Base-by-base conservation (phyloP, 805 yeast genomes). In the Wickerhamomyces chaumierensis region DNA sequence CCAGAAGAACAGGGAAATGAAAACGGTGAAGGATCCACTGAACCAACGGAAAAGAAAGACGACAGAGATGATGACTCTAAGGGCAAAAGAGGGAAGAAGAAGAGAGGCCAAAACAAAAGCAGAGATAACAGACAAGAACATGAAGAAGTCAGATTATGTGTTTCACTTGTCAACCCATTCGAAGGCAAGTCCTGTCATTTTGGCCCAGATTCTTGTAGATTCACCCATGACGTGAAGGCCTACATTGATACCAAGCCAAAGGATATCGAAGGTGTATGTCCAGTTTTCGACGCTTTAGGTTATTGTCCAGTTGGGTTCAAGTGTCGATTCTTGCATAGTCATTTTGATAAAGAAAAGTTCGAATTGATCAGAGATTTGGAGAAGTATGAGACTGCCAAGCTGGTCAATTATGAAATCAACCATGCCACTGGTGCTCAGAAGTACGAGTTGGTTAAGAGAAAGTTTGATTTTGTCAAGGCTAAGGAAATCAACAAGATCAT, bases 231-330 rank as follows among this genome's bases (percentile, higher is more conserved):
- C 60, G 55, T 87, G 18, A 69, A 66, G 3, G 65, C 58, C 35
- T 92, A 86, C 51, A 56, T 92, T 23, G 61, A 54, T 0, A 56
- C 71, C 18, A 90, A 92, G 57, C 81, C 76, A 1, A 67, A 61
- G 0, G 97, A 92, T 55, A 62, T 85, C 18, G 73, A 68, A 9
- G 94, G 94, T 0, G 52, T 52, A 2, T 92, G 99, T 60, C 97
- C 98, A 0, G 95, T 85, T 3, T 87, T 63, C 54, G 65, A 64
- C 27, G 80, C 82, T 1, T 65, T 85, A 28, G 99, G 99, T 0
- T 78, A 75, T 52, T 92, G 99, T 66, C 95, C 95, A 4, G 73
- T 81, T 44, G 98, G 98, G 0, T 61, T 84, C 49, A 90, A 85
- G 57, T 92, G 99, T 62, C 74, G 96, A 51, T 92, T 95, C 85